These are phyloP conservation scores for Talaromyces funiculosus DNA, from an alignment of 2,329 filamentous ascomycete species.

Conservation along the genomic window DNA sequence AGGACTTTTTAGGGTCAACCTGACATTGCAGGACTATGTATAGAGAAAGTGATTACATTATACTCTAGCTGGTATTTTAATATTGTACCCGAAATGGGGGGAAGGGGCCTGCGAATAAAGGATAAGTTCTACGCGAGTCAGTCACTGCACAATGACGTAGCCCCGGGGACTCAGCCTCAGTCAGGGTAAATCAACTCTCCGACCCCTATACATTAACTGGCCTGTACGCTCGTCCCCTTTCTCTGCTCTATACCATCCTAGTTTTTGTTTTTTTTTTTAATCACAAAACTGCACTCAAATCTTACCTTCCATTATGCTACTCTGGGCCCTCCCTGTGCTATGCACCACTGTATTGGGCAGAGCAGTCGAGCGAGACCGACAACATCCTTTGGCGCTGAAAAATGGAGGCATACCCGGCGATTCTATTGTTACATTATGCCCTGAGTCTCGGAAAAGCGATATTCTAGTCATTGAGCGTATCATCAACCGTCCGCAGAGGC, in stretches of 20 bases:
- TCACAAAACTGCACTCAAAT: neutral
- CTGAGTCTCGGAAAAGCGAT: conserved; percentile 2
- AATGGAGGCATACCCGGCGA: conserved; percentile 4
- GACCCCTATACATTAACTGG: neutral
- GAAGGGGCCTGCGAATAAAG: neutral
- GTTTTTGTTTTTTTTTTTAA: neutral
- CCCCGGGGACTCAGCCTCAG: neutral
- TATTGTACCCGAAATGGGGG: neutral
- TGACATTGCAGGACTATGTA: neutral
- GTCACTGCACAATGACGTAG: neutral
- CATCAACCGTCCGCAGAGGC: neutral
- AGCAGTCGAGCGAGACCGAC: conserved; percentile 1
- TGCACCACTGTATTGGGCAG: neutral
- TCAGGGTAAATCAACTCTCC: neutral
- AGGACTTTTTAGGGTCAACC: neutral
- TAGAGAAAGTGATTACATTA: neutral
- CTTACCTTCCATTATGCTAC: neutral
- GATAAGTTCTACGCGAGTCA: neutral
- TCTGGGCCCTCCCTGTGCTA: neutral
- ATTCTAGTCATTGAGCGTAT: conserved; percentile 3
- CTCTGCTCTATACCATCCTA: neutral
- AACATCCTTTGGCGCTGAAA: neutral
- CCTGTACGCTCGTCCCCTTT: neutral
- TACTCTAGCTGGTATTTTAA: neutral
- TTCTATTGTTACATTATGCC: conserved; percentile 2